phyloP scores from a whole-genome alignment of 2,329 filamentous ascomycete species.

The Fusarium agapanthi region DNA sequence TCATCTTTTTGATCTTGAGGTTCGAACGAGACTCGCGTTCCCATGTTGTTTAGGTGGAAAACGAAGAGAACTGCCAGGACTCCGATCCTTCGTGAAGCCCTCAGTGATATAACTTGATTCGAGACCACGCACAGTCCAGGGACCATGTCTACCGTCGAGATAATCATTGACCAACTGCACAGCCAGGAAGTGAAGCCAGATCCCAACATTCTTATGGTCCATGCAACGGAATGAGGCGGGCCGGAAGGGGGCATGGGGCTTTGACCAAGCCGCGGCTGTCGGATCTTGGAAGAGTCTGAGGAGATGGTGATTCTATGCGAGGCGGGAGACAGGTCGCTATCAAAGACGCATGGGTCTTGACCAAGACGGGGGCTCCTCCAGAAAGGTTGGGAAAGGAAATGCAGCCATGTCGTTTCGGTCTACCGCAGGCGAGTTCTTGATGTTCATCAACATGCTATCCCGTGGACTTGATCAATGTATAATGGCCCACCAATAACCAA shows the following conservation, averaged over 20 bases:
- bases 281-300: neutral
- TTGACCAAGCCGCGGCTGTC: neutral
- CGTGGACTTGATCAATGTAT: neutral
- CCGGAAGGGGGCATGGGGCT: neutral
- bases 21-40: no score
- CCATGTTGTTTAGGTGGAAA: rapidly evolving
- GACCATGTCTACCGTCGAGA: no score
- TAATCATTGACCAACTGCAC: neutral
- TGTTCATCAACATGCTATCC: rapidly evolving
- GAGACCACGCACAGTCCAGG: neutral
- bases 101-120: neutral
- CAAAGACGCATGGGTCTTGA: neutral
- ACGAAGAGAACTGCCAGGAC: no score
- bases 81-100: no score
- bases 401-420: neutral
- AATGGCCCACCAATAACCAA: neutral
- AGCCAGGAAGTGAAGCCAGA: neutral
- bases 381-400: neutral
- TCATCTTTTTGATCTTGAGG: rapidly evolving
- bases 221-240: neutral
- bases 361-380: no score
- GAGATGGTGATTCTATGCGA: neutral
- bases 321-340: neutral
- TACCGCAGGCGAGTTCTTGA: neutral
- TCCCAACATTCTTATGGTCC: rapidly evolving